Conservation (phyloP, 2,329 filamentous ascomycete species). For the Epichloe scottii region DNA sequence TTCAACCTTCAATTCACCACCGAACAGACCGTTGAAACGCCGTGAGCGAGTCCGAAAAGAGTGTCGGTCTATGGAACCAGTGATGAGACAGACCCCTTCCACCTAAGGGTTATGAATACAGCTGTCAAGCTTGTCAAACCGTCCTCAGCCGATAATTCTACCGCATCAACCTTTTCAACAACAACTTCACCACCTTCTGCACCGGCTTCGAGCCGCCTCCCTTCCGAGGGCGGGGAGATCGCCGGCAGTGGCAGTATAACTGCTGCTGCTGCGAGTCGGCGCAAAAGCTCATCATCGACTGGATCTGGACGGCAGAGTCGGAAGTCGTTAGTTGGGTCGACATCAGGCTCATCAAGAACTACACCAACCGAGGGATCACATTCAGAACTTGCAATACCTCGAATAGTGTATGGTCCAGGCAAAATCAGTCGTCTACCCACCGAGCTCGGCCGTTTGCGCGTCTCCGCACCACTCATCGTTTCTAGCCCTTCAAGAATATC, state of each 20-base stretch:
- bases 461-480: slow-evolving; percentile 24
- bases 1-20: slow-evolving; percentile 7
- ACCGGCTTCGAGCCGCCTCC: neutral
- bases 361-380: slow-evolving; percentile 2
- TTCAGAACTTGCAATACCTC: slow-evolving; percentile 13
- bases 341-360: slow-evolving; percentile 3
- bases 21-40: slow-evolving; percentile 5
- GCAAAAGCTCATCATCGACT: slow-evolving; percentile 1
- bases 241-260: slow-evolving; percentile 1
- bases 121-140: neutral
- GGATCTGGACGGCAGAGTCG: slow-evolving; percentile 1
- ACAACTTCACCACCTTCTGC: neutral
- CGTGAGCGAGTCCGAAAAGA: slow-evolving; percentile 2
- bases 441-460: slow-evolving; percentile 20
- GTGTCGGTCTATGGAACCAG: neutral
- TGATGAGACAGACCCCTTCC: neutral
- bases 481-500: slow-evolving; percentile 25
- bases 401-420: slow-evolving; percentile 23
- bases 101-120: slow-evolving; percentile 3
- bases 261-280: neutral
- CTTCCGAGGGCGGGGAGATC: neutral
- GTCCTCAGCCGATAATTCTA: neutral
- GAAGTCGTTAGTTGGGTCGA: neutral
- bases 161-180: neutral
- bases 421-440: slow-evolving; percentile 19